Base-by-base conservation (phyloP, 345 rosid species). In the Heritiera littoralis region DNA sequence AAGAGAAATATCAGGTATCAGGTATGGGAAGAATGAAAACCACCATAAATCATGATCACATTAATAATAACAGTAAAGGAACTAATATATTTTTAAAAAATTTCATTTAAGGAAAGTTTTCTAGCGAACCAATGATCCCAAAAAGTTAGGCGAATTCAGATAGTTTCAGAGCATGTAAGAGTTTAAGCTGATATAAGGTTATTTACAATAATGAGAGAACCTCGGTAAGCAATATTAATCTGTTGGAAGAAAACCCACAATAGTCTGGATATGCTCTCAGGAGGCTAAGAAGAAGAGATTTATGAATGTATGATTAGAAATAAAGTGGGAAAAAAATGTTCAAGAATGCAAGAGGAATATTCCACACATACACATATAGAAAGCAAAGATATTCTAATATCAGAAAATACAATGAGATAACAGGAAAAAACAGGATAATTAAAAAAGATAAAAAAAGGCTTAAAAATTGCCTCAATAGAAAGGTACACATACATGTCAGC, bases 401-500 rank as follows among this genome's bases (percentile, higher is more conserved):
- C 4, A 71, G 35, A 52, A 51, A 52, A 72, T 20, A 9, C 2
- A 72, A 55, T 35, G 35, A 51, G 1, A 52, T 3, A 0, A 54
- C 43, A 52, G 2, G 38, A 41, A 68, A 40, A 66, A 23, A 56
- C 43, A 78, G 9, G 12, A 58, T 13, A 68, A 20, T 10, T 35
- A 38, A 52, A 32, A n/a, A 2, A 52, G 65, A 18, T 30, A 40
- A 77, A 65, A 66, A 66, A 41, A 48, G 59, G 30, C 75, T 46
- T 12, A 67, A 32, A 13, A n/a, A n/a, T 78, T 38, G 79, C 52
- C 17, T 51, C 75, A 63, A 58, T 10, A 63, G 65, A 75, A 38
- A 71, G 41, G 60, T 74, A 81, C 52, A 88, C 98, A 1, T 93
- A 95, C 99, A 95, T 91, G 75, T 95, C 99, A 1, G 98, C 98